Base-by-base conservation (phyloP, 2,329 filamentous ascomycete genomes). In the Westerdykella ornata region DNA sequence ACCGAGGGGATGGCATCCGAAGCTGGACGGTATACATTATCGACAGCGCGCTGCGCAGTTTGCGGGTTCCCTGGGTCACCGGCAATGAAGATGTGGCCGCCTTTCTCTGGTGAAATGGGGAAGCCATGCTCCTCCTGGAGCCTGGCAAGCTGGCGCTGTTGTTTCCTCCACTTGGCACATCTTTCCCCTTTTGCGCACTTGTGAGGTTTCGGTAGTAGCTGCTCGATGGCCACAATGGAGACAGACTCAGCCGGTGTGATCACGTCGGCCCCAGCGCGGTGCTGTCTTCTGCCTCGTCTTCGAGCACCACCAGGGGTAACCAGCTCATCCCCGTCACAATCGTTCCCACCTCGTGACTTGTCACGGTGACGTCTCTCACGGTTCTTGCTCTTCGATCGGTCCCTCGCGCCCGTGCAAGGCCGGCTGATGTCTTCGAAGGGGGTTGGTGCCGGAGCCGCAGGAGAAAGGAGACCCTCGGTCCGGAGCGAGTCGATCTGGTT, bases 221-320 rank as follows among this genome's bases (percentile, higher is more conserved):
- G 87, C 68, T 95, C 88, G 48, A 94, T 94, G 19, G 85, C 88
- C 26, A 95, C 88, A 53, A 94, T 94, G 1, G 88, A 94, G 3
- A 92, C 82, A 1, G 87, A 90, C 63, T 94, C 86, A 44, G 82
- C 77, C 2, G 87, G 87, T 1, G 82, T 82, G 60, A 92, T 83
- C 35, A 78, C 68, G 53, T 89, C 84, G 48, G 81, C 78, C 11
- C 50, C 63, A 31, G 57, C 35, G 32, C 58, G 56, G n/a, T 59
- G 56, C 28, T 63, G 57, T 41, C 67, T 69, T 15, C 69, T 63
- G 14, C 64, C 66, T 38, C 68, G 57, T 43, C 68, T 53, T 43
- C 63, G 64, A 39, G 60, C 65, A 14, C 56, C 56, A 34, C 56
- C 56, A 3, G 67, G 62, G 2, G 59, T 58, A 33, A 54, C 51